phyloP scores from a whole-genome alignment of 805 yeast genomes.

The Peterozyma xylosa region DNA sequence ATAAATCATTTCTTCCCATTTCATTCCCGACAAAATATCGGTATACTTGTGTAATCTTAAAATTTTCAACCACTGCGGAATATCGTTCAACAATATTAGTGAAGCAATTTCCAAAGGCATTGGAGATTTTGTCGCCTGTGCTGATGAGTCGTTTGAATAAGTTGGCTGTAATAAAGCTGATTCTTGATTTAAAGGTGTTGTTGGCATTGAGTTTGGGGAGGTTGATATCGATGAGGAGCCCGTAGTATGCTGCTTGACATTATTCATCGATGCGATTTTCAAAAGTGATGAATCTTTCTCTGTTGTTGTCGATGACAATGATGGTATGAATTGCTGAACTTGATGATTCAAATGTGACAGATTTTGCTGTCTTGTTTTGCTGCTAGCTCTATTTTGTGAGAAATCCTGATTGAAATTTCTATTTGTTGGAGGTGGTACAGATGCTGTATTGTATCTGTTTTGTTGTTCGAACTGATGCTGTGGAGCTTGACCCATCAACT shows the following conservation, averaged over 20 bases:
- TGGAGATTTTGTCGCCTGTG: slow-evolving; percentile 25
- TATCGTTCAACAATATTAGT: slow-evolving; percentile 54
- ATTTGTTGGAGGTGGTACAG: slow-evolving; percentile 5
- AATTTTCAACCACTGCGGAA: slow-evolving; percentile 89
- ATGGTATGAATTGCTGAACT: slow-evolving; percentile 6
- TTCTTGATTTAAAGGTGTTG: background rate
- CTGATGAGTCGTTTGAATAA: background rate
- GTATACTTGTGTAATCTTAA: slow-evolving; percentile 92
- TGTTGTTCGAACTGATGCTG: background rate
- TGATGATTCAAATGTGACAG: slow-evolving; percentile 7
- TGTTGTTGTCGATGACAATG: background rate
- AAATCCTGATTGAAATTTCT: background rate
- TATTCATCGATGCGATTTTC: slow-evolving; percentile 6
- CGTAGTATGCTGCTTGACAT: slow-evolving; percentile 9
- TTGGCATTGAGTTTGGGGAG: slow-evolving; percentile 1
- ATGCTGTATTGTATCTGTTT: slow-evolving; percentile 10
- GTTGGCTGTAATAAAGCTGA: slow-evolving; percentile 11
- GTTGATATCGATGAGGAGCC: background rate
- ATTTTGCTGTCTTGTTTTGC: slow-evolving; percentile 6
- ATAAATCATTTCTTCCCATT: slow-evolving; percentile 75
- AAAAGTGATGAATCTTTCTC: slow-evolving; percentile 4
- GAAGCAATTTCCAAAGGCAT: slow-evolving; percentile 45
- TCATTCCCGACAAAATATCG: slow-evolving; percentile 62
- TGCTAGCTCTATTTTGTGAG: background rate
- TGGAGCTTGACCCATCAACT: background rate